These are phyloP conservation scores for Capniomyces stellatus DNA, from an alignment of 371 early-diverging fungal genomes.

Conservation along the genomic window DNA sequence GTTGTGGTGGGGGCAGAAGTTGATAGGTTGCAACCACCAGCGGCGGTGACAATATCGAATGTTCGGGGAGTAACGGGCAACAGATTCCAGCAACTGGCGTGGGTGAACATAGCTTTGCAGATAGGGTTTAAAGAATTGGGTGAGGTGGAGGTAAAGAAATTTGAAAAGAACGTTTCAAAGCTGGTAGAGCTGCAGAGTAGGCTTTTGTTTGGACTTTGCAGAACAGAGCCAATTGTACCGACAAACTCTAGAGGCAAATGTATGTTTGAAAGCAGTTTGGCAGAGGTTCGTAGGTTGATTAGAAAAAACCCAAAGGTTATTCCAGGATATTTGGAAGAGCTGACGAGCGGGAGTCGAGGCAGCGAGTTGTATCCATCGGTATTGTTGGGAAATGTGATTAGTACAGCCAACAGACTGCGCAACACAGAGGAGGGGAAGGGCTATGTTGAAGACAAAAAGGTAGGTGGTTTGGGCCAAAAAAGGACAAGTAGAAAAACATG, in stretches of 20 bases:
- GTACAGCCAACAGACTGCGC: constrained; percentile 8
- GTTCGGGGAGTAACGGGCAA: neutral
- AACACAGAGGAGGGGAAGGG: neutral
- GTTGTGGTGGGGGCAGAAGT: neutral
- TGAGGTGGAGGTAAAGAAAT: neutral
- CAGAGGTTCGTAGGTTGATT: constrained; percentile 12
- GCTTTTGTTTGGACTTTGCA: constrained; percentile 17
- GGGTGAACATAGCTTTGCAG: constrained; percentile 15
- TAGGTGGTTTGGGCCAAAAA: neutral
- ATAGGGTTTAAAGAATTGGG: neutral
- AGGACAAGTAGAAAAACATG: too few species aligned
- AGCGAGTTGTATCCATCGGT: constrained; percentile 6
- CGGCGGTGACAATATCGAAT: neutral
- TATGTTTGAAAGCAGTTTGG: constrained; percentile 15
- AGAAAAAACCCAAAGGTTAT: constrained; percentile 9
- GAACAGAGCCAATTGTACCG: constrained; percentile 1
- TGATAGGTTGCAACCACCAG: neutral
- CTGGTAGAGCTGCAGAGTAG: constrained; percentile 14
- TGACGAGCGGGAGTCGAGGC: constrained; percentile 3
- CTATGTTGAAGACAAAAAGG: neutral
- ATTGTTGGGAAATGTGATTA: constrained; percentile 18
- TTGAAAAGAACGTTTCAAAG: constrained; percentile 9
- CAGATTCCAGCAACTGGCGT: constrained; percentile 16
- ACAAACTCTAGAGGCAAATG: constrained; percentile 4
- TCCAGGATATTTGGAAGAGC: constrained; percentile 9